These are phyloP conservation scores for Citrus cavaleriei DNA, from an alignment of 345 rosid species.

Conservation along the genomic window DNA sequence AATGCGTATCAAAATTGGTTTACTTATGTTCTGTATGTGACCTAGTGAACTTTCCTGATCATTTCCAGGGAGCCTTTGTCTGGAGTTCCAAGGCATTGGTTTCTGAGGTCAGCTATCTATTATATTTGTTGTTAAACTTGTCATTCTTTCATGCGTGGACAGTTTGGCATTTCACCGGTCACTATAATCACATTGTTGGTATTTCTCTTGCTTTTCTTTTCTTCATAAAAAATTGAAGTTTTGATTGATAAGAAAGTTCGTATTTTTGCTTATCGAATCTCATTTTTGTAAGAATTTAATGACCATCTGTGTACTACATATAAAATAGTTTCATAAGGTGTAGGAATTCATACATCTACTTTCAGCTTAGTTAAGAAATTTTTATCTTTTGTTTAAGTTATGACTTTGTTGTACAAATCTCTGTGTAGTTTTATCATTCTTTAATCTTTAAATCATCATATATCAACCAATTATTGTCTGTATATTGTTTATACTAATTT, in stretches of 20 bases:
- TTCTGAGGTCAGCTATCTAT: constrained; percentile 64
- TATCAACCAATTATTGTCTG: not conserved
- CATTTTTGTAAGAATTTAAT: not conserved
- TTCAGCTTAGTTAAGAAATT: not conserved
- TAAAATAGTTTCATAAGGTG: not conserved
- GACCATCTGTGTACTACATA: not conserved
- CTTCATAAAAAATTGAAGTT: too few relatives aligned
- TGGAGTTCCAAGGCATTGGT: constrained; percentile 93
- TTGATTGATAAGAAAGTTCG: not conserved
- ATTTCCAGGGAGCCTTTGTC: constrained; percentile 78
- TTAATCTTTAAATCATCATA: not conserved
- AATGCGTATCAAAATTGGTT: not conserved
- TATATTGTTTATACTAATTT: not conserved
- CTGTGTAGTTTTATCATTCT: not conserved
- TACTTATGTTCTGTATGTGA: constrained; percentile 1
- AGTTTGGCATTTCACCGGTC: not conserved
- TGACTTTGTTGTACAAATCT: not conserved
- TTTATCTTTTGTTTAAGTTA: not conserved
- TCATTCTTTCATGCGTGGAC: not conserved
- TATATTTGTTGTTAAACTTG: not conserved
- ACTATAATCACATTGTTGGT: not conserved
- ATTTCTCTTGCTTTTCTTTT: not conserved
- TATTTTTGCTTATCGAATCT: not conserved
- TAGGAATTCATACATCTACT: not conserved
- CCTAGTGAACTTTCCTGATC: constrained; percentile 16